Conservation (phyloP, 371 early-diverging fungal genomes). For the Syncephalastrum sp. region DNA sequence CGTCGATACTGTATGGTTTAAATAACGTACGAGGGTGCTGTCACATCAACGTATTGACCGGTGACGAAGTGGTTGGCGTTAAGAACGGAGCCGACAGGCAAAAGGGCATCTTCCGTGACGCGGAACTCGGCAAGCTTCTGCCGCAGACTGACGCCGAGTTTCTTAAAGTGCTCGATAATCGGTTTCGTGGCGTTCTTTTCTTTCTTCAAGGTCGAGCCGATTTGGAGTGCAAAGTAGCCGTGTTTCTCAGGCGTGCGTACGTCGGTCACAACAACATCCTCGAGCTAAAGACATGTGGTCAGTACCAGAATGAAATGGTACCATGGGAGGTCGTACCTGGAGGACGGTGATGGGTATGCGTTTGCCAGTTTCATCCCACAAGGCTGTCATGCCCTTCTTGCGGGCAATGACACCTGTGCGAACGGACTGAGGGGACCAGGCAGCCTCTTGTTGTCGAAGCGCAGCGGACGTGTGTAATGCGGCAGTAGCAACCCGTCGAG, state of each 20-base stretch:
- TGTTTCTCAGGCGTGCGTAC: conserved; percentile 62
- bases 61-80: conserved; percentile 88
- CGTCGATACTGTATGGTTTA: neutral
- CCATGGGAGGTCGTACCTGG: conserved; percentile 53
- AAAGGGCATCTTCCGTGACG: conserved; percentile 82
- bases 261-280: conserved; percentile 72
- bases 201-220: conserved; percentile 74
- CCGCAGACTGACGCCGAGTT: conserved; percentile 73
- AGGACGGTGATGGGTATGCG: conserved; percentile 92
- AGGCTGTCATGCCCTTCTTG: conserved; percentile 92
- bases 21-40: conserved; percentile 79
- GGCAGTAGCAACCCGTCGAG: conserved; percentile 14
- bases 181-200: conserved; percentile 67
- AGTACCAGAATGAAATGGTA: neutral
- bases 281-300: conserved; percentile 44
- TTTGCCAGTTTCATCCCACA: conserved; percentile 93
- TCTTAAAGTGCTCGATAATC: conserved; percentile 73
- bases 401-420: conserved; percentile 83
- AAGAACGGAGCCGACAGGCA: conserved; percentile 80
- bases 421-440: conserved; percentile 47
- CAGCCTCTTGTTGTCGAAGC: conserved; percentile 21
- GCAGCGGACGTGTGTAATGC: conserved; percentile 29
- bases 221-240: conserved; percentile 71
- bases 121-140: conserved; percentile 78
- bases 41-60: conserved; percentile 93